Evolutionary conservation across 176 grass and related monocot species (phyloP).

Genomic region (Rhynchospora pubera): DNA sequence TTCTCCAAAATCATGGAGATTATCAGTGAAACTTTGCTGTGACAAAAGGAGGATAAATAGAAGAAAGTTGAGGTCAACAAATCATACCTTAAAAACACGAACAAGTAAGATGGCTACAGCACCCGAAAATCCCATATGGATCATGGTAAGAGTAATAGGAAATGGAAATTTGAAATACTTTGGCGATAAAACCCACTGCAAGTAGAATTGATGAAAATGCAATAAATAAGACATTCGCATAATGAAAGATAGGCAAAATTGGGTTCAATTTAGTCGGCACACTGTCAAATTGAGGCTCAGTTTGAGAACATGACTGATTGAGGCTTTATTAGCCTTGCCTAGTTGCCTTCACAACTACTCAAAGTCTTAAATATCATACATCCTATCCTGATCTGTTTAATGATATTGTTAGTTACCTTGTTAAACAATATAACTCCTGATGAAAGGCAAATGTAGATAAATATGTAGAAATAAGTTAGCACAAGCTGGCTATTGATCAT

Average conservation of each 20-base stretch:
- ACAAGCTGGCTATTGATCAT: slow-evolving; percentile 86
- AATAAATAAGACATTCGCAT: background rate
- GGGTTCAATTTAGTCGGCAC: background rate
- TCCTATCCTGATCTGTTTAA: background rate
- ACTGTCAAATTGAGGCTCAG: background rate
- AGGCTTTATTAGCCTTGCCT: background rate
- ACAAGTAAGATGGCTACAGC: slow-evolving; percentile 79
- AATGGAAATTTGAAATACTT: slow-evolving; percentile 99
- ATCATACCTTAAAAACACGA: slow-evolving; percentile 88
- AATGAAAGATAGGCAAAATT: background rate
- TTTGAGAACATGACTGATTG: background rate
- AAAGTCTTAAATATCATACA: background rate
- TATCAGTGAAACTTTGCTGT: background rate
- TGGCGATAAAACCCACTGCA: slow-evolving; percentile 95
- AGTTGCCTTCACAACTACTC: background rate
- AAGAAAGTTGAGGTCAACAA: slow-evolving; percentile 15
- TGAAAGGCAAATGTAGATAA: slow-evolving; percentile 97
- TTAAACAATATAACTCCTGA: slow-evolving; percentile 98
- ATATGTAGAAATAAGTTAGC: slow-evolving; percentile 96
- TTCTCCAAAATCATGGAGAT: background rate
- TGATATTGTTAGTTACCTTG: slow-evolving; percentile 43
- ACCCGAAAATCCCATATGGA: slow-evolving; percentile 98
- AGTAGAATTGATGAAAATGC: slow-evolving; percentile 3
- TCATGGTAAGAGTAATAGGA: slow-evolving; percentile 98
- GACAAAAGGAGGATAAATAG: background rate